Evolutionary conservation across 148 eudicot species (phyloP), one percentile per base, ranked within the genome.

Genomic region (Cornus controversa): DNA sequence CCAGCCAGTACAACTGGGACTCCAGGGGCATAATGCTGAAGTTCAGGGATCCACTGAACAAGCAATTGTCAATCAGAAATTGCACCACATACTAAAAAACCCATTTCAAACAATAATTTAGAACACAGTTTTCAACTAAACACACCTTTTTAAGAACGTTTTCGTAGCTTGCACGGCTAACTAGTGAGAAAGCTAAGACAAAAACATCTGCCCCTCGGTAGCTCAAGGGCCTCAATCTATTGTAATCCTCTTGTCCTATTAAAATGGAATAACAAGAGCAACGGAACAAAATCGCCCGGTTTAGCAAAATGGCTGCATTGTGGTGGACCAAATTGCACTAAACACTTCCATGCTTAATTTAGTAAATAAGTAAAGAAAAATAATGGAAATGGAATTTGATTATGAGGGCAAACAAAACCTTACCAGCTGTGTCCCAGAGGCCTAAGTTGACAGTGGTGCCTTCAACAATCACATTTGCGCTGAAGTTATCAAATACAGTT

Each of bases 361-460:
- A n/a, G 24, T 60, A 2, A 2, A 60, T 60, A 6, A 60, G 4
- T 60, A 60, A 60, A 1, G 64, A 60, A 60, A 60, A 60, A n/a
- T 18, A n/a, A 42, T 50, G 42, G 8, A 62, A 25, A 29, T 75
- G 57, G 47, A 3, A 63, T 27, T 27, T 50, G 14, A 67, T 24
- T 53, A 82, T 47, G 36, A 50, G 22, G 50, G 22, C 6, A 47
- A 76, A 73, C 13, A 83, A 34, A 74, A 70, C 29, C 84, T 82
- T 85, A 96, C 99, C 99, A 81, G 97, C 99, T 67, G 99, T 96
- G 79, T 96, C 99, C 99, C 99, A 96, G 24, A 96, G 92, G 71
- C 99, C 99, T 82, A 96, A 85, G 75, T 96, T 96, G 70, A 96
- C 99, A 71, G 99, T 93, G 82, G 85, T 90, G 82, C 93, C 86